Conservation (phyloP, 108 stramenopile species). For the Chaetoceros muelleri region DNA sequence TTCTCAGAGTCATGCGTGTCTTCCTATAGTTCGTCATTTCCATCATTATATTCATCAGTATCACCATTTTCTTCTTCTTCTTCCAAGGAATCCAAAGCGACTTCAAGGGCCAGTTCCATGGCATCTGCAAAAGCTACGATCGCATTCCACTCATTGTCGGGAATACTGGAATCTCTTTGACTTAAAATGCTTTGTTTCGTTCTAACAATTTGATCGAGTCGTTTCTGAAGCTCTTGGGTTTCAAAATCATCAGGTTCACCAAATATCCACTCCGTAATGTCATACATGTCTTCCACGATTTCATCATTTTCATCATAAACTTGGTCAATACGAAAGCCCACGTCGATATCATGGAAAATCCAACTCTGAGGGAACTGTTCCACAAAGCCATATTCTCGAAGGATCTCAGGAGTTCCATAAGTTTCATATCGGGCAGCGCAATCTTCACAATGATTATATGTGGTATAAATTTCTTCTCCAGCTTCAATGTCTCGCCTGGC, state of each 20-base stretch:
- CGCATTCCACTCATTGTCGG: slow-evolving; percentile 17
- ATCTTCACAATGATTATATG: slow-evolving; percentile 53
- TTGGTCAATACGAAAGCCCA: no score
- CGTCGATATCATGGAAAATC: slow-evolving; percentile 26
- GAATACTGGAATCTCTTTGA: slow-evolving; percentile 5
- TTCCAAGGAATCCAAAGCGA: slow-evolving; percentile 6
- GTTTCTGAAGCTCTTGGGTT: slow-evolving; percentile 9
- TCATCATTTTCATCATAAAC: slow-evolving; percentile 23
- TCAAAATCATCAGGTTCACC: background rate
- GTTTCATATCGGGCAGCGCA: slow-evolving; percentile 20
- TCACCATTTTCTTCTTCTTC: background rate
- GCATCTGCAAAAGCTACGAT: slow-evolving; percentile 16
- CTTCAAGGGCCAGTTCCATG: slow-evolving; percentile 15
- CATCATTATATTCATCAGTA: no score
- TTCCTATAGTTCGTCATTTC: no score
- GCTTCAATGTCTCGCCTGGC: slow-evolving; percentile 28
- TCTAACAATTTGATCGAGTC: slow-evolving; percentile 12
- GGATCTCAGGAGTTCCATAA: slow-evolving; percentile 51
- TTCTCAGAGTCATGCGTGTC: no score
- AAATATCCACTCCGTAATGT: slow-evolving; percentile 9
- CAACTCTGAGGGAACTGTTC: slow-evolving; percentile 62
- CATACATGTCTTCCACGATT: slow-evolving; percentile 7
- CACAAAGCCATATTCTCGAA: slow-evolving; percentile 67
- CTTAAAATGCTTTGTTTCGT: background rate
- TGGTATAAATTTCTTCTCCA: slow-evolving; percentile 51